These are phyloP conservation scores for Atkinsonella texensis DNA, from an alignment of 2,329 filamentous ascomycete genomes.

Conservation along the genomic window DNA sequence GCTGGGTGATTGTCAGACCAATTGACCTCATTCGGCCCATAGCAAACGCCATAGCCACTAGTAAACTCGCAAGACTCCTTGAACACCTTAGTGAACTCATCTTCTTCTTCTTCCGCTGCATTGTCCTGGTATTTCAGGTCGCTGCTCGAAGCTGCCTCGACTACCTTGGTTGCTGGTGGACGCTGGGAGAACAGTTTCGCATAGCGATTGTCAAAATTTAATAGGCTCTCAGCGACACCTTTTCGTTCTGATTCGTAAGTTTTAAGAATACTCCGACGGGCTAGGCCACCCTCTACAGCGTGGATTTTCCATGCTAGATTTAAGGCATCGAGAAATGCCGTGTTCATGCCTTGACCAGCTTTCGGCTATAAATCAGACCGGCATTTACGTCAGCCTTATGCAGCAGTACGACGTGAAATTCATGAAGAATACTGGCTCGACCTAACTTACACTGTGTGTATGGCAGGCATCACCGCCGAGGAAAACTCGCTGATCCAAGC, in stretches of 20 bases:
- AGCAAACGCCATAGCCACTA: constrained; percentile 80
- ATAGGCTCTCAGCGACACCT: constrained; percentile 68
- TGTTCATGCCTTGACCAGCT: constrained; percentile 72
- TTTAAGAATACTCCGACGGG: constrained; percentile 58
- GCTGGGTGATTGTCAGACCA: constrained; percentile 66
- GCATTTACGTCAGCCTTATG: background rate
- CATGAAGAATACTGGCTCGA: background rate
- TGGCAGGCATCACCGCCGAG: constrained; percentile 70
- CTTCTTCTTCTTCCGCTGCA: constrained; percentile 29
- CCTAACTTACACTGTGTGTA: constrained; percentile 53
- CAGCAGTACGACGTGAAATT: background rate
- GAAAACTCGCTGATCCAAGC: constrained; percentile 57
- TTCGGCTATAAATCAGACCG: constrained; percentile 44
- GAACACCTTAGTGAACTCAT: constrained; percentile 80
- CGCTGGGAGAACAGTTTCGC: constrained; percentile 80
- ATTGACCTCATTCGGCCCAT: constrained; percentile 72
- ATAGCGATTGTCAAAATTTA: constrained; percentile 81
- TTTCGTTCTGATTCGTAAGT: constrained; percentile 85
- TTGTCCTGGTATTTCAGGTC: constrained; percentile 16
- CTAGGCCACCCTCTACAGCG: constrained; percentile 74
- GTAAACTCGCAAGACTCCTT: constrained; percentile 89
- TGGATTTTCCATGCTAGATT: constrained; percentile 97
- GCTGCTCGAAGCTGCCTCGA: constrained; percentile 48
- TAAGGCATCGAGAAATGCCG: constrained; percentile 66
- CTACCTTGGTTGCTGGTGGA: constrained; percentile 59